Conservation (phyloP, 495 filamentous ascomycete species). For the Penicillium verhagenii region DNA sequence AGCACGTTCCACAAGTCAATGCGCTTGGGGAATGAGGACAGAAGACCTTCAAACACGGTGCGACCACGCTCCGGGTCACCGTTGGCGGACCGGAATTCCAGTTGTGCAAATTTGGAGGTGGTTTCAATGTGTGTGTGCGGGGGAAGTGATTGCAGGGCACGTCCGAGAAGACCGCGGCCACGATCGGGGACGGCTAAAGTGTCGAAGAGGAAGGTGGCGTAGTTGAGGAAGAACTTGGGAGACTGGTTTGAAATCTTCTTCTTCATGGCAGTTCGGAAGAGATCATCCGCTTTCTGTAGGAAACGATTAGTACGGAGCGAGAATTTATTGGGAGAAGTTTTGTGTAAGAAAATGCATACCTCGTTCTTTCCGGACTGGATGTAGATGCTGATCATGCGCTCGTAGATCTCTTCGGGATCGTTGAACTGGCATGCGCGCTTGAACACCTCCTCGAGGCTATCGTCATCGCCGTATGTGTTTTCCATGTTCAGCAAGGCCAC, state of each 20-base stretch:
- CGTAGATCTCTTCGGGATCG: conserved; percentile 85
- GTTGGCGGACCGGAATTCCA: conserved; percentile 82
- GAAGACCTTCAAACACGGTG: conserved; percentile 87
- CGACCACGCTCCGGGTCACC: conserved; percentile 90
- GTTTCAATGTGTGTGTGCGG: conserved; percentile 68
- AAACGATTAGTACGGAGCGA: conserved; percentile 29
- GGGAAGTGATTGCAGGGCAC: conserved; percentile 82
- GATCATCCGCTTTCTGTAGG: conserved; percentile 79
- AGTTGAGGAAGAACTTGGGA: conserved; percentile 85
- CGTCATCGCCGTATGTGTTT: conserved; percentile 82
- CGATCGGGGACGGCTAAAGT: conserved; percentile 64
- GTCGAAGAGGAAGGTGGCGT: conserved; percentile 86
- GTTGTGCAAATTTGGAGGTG: conserved; percentile 80
- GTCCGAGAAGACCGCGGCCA: conserved; percentile 76
- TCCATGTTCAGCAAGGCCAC: conserved; percentile 91
- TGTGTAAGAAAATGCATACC: conserved; percentile 36
- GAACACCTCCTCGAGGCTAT: conserved; percentile 83
- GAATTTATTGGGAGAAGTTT: background rate
- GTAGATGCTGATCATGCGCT: conserved; percentile 88
- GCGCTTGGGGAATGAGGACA: conserved; percentile 81
- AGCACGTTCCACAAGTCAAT: conserved; percentile 91
- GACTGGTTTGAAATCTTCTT: conserved; percentile 74
- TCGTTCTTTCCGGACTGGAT: conserved; percentile 82
- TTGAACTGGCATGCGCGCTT: conserved; percentile 92
- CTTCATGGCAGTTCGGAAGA: conserved; percentile 83